A percentile compares a stretch with the other conserved stretches of the same genome.
These are phyloP conservation scores for Cronartium ribicola DNA, from an alignment of 1,284 basidiomycete species.

Conservation along the genomic window DNA sequence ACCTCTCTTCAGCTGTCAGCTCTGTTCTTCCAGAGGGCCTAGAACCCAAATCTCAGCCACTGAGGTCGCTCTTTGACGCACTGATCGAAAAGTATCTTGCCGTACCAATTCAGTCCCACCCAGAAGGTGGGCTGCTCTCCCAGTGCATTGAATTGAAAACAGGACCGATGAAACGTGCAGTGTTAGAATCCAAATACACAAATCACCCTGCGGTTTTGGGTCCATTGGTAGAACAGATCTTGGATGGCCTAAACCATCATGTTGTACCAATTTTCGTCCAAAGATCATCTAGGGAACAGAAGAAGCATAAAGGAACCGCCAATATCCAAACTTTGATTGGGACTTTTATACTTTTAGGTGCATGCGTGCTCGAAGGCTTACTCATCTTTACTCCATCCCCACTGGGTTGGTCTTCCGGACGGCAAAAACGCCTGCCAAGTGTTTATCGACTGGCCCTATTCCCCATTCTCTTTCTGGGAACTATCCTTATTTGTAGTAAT, in stretches of 20 bases:
- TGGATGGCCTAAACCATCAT: constrained; percentile 23
- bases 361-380: constrained; percentile 14
- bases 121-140: constrained; percentile 18
- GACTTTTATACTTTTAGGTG: constrained; percentile 13
- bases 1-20: constrained; percentile 13
- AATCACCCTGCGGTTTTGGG: constrained; percentile 35
- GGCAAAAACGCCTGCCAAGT: constrained; percentile 2
- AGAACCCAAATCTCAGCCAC: constrained; percentile 17
- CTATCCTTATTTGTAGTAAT: constrained; percentile 8
- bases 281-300: neutral
- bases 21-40: constrained; percentile 11
- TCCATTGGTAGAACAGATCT: constrained; percentile 23
- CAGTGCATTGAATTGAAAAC: constrained; percentile 13
- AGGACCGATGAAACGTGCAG: constrained; percentile 21
- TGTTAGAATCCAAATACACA: constrained; percentile 28
- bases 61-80: constrained; percentile 15
- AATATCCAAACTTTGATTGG: constrained; percentile 22
- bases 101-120: neutral
- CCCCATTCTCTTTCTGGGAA: constrained; percentile 10
- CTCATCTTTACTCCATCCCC: constrained; percentile 29
- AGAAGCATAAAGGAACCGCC: neutral
- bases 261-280: constrained; percentile 17
- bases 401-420: constrained; percentile 2
- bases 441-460: constrained; percentile 22
- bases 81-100: constrained; percentile 18